These are phyloP conservation scores for Mycena albidolilacea DNA, from an alignment of 768 basidiomycete genomes.

Conservation along the genomic window DNA sequence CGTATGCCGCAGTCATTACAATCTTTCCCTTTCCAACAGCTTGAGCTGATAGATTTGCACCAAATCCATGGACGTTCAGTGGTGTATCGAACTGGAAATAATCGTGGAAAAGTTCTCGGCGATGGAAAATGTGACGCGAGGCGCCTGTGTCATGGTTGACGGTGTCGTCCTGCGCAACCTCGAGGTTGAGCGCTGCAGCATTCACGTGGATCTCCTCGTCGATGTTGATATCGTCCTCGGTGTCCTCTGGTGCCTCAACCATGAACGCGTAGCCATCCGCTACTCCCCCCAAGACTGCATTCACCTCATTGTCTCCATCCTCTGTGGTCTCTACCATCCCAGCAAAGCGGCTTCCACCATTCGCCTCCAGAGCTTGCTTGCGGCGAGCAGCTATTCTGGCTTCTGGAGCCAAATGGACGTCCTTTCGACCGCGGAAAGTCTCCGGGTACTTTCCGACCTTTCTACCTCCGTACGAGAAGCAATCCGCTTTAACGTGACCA, in stretches of 20 bases:
- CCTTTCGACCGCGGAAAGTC: no score
- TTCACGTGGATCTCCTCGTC: constrained; percentile 25
- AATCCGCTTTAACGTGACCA: constrained; percentile 43
- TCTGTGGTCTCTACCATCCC: constrained; percentile 30
- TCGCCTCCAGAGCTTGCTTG: no score
- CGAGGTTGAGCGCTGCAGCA: neutral
- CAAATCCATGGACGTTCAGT: constrained; percentile 30
- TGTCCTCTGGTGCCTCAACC: neutral
- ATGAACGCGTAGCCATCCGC: constrained; percentile 25
- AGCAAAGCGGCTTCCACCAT: constrained; percentile 32
- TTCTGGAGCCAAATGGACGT: no score
- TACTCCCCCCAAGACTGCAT: neutral
- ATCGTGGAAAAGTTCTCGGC: constrained; percentile 19
- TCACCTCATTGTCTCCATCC: constrained; percentile 19
- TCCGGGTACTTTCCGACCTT: no score
- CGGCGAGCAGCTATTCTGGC: no score
- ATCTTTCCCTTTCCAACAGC: constrained; percentile 32
- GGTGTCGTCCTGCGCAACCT: constrained; percentile 17
- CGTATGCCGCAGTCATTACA: constrained; percentile 10
- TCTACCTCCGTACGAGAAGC: no score
- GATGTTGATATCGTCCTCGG: constrained; percentile 8
- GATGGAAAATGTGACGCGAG: constrained; percentile 30
- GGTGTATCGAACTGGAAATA: constrained; percentile 29
- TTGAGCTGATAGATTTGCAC: neutral
- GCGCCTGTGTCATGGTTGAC: neutral